phyloP scores from a whole-genome alignment of 352 stramenopile species.

The Blastocystis sp. region DNA sequence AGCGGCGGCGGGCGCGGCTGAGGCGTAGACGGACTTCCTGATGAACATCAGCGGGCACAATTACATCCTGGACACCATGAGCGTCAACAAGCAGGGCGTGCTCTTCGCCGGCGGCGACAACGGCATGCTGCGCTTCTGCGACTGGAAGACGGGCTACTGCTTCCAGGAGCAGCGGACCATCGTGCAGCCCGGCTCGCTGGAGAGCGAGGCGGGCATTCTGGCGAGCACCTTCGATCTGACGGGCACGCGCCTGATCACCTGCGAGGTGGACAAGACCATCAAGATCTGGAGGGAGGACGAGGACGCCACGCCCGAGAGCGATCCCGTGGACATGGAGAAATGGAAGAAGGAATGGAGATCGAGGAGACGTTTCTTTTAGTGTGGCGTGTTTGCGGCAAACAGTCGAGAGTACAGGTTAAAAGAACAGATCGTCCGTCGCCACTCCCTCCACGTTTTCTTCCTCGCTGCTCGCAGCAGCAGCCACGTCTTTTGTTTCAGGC shows the following conservation, averaged over 20 bases:
- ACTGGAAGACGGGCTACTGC: constrained; percentile 94
- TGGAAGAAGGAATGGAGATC: constrained; percentile 86
- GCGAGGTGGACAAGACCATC: constrained; percentile 98
- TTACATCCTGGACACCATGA: constrained; percentile 94
- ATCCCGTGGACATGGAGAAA: constrained; percentile 93
- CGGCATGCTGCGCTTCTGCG: constrained; percentile 94
- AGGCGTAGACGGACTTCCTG: constrained; percentile 79
- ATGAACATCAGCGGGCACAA: constrained; percentile 95
- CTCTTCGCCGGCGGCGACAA: constrained; percentile 92
- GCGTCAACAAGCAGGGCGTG: constrained; percentile 94
- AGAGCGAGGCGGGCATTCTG: constrained; percentile 95
- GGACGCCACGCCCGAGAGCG: constrained; percentile 86
- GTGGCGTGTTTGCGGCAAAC: constrained; percentile 37
- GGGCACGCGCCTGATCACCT: constrained; percentile 93
- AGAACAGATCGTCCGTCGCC: neutral
- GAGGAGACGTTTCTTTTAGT: constrained; percentile 52
- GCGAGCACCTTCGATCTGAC: constrained; percentile 93
- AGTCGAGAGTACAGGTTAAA: neutral
- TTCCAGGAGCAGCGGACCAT: constrained; percentile 93
- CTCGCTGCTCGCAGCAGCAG: too few species aligned
- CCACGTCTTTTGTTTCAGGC: neutral
- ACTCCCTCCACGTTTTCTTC: too few species aligned
- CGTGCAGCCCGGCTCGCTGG: constrained; percentile 88
- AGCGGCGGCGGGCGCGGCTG: neutral
- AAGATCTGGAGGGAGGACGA: constrained; percentile 92